phyloP scores from a whole-genome alignment of 2,329 filamentous ascomycete species.

The Trichoderma aggressivum region DNA sequence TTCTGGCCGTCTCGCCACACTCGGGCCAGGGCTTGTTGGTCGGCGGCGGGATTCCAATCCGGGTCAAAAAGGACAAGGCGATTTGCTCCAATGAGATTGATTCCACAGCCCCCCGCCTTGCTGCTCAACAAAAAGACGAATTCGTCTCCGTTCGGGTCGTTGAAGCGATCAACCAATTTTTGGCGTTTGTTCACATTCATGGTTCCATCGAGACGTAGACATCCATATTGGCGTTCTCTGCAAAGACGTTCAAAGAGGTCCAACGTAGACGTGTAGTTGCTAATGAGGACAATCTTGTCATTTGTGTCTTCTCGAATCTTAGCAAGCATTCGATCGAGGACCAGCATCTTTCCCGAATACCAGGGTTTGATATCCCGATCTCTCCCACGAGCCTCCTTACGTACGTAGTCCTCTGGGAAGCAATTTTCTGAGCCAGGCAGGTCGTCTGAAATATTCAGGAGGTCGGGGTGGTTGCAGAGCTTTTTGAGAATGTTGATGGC shows the following conservation, averaged over 20 bases:
- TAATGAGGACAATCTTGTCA: slow-evolving; percentile 98
- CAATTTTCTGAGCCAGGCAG: slow-evolving; percentile 80
- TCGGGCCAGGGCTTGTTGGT: slow-evolving; percentile 93
- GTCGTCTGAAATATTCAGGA: slow-evolving; percentile 78
- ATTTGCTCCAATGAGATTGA: slow-evolving; percentile 93
- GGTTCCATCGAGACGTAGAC: slow-evolving; percentile 85
- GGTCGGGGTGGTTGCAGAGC: slow-evolving; percentile 94
- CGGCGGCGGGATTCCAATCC: slow-evolving; percentile 95
- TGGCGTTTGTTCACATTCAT: slow-evolving; percentile 98
- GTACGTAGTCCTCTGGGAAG: slow-evolving; percentile 83
- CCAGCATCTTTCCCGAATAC: slow-evolving; percentile 98
- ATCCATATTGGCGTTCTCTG: slow-evolving; percentile 78
- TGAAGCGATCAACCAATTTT: slow-evolving; percentile 97
- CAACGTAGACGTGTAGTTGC: slow-evolving; percentile 94
- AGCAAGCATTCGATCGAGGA: slow-evolving; percentile 95
- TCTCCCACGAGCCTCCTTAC: slow-evolving; percentile 80
- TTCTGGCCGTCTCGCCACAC: slow-evolving; percentile 99
- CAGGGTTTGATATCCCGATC: slow-evolving; percentile 90
- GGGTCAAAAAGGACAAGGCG: slow-evolving; percentile 94
- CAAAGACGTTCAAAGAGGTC: slow-evolving; percentile 93
- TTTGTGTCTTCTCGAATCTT: slow-evolving; percentile 94
- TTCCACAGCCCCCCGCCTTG: slow-evolving; percentile 93
- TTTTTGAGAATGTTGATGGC: slow-evolving; percentile 97
- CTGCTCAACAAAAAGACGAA: slow-evolving; percentile 96
- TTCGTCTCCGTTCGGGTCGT: slow-evolving; percentile 83